Conservation (phyloP, 495 filamentous ascomycete species). For the Neurospora sp. region DNA sequence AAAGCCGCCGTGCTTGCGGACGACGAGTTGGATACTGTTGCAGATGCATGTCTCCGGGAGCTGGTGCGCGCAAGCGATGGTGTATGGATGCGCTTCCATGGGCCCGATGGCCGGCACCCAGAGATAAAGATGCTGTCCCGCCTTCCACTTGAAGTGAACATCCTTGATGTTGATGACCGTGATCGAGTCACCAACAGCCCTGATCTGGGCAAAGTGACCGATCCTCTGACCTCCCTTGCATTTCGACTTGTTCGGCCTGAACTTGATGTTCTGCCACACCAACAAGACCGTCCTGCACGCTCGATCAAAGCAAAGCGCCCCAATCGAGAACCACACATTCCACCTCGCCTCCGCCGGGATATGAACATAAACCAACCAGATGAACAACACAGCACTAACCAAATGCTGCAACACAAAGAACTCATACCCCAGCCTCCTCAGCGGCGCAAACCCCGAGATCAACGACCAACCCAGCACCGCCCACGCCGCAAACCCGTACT, state of each 20-base stretch:
- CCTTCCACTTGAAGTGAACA: conserved; percentile 58
- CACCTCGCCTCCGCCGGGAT: conserved; percentile 44
- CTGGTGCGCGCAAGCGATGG: conserved; percentile 49
- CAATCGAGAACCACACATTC: conserved; percentile 66
- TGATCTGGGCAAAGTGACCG: conserved; percentile 51
- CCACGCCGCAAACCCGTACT: conserved; percentile 67
- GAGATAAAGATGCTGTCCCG: conserved; percentile 74
- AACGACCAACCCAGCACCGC: conserved; percentile 60
- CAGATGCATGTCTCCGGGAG: conserved; percentile 36
- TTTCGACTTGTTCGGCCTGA: conserved; percentile 23
- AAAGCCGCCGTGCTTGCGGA: conserved; percentile 61
- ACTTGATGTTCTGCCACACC: conserved; percentile 54
- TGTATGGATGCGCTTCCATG: conserved; percentile 73
- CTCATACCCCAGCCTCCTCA: conserved; percentile 64
- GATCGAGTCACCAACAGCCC: conserved; percentile 48
- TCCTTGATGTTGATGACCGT: conserved; percentile 62
- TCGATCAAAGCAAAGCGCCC: conserved; percentile 60
- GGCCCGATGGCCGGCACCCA: conserved; percentile 57
- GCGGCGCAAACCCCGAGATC: conserved; percentile 54
- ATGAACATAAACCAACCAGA: conserved; percentile 58
- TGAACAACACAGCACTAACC: conserved; percentile 52
- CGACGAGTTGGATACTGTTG: conserved; percentile 58
- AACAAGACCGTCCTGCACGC: conserved; percentile 39
- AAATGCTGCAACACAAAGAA: conserved; percentile 77
- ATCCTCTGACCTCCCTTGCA: conserved; percentile 32